Conservation (phyloP, 164 flowering plant genomes). For the Akebia trifoliata region DNA sequence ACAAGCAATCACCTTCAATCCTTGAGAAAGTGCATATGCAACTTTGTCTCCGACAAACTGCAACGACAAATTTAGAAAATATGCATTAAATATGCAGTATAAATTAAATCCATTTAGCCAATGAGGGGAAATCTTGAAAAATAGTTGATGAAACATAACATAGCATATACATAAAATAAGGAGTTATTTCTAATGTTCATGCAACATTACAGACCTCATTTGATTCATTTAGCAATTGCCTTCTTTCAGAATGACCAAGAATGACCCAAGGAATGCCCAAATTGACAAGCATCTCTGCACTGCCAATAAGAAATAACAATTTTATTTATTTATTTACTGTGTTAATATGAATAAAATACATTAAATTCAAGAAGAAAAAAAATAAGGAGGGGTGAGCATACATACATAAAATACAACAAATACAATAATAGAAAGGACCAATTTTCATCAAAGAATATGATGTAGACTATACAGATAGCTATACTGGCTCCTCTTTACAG, state of each 20-base stretch:
- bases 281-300: constrained; percentile 67
- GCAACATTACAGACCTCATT: constrained; percentile 36
- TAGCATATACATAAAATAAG: neutral
- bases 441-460: no score
- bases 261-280: constrained; percentile 65
- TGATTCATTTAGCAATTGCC: constrained; percentile 44
- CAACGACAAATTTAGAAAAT: constrained; percentile 3
- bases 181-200: neutral
- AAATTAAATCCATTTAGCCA: neutral
- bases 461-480: no score
- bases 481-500: no score
- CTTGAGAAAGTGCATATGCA: constrained; percentile 62
- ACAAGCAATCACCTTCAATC: constrained; percentile 67
- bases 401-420: no score
- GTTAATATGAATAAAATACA: no score
- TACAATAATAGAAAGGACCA: no score
- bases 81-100: neutral
- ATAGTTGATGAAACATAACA: neutral
- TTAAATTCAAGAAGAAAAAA: neutral
- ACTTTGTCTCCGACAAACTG: constrained; percentile 64
- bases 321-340: neutral
- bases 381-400: no score
- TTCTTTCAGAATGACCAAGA: constrained; percentile 68
- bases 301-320: constrained; percentile 16
- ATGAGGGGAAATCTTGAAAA: neutral